phyloP scores from a whole-genome alignment of 768 basidiomycete genomes.

The Kwoniella sp. region DNA sequence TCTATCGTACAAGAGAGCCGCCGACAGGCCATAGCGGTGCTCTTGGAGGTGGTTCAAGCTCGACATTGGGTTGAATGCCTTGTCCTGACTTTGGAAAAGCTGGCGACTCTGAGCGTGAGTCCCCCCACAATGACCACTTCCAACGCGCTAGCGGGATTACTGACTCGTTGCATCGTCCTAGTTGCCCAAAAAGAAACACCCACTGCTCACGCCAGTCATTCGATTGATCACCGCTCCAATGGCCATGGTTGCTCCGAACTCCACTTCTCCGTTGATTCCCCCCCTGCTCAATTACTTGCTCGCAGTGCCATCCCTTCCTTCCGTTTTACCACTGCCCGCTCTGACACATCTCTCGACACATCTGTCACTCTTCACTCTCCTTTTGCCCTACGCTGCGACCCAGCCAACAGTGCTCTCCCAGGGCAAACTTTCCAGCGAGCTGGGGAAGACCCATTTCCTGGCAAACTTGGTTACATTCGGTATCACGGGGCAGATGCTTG shows the following conservation, averaged over 20 bases:
- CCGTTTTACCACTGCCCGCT: slow-evolving; percentile 59
- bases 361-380: slow-evolving; percentile 57
- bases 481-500: slow-evolving; percentile 40
- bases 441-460: slow-evolving; percentile 57
- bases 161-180: background rate
- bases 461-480: slow-evolving; percentile 57
- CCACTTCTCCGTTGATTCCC: slow-evolving; percentile 51
- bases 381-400: slow-evolving; percentile 35
- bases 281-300: slow-evolving; percentile 60
- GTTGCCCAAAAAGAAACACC: slow-evolving; percentile 59
- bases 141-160: too few species aligned
- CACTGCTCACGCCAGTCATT: slow-evolving; percentile 56
- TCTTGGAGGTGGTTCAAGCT: slow-evolving; percentile 3
- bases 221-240: slow-evolving; percentile 54
- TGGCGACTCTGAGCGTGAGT: slow-evolving; percentile 27
- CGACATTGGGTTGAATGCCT: slow-evolving; percentile 36
- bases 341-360: slow-evolving; percentile 64
- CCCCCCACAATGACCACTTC: too few species aligned
- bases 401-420: slow-evolving; percentile 15
- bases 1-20: too few species aligned
- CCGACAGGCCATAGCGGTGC: too few species aligned
- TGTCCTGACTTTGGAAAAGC: slow-evolving; percentile 21
- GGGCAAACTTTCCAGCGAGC: slow-evolving; percentile 28
- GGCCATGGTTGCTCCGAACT: slow-evolving; percentile 43
- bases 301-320: slow-evolving; percentile 68